Evolutionary conservation across 2,329 filamentous ascomycete species (phyloP).

Genomic region (Fusarium sp.): DNA sequence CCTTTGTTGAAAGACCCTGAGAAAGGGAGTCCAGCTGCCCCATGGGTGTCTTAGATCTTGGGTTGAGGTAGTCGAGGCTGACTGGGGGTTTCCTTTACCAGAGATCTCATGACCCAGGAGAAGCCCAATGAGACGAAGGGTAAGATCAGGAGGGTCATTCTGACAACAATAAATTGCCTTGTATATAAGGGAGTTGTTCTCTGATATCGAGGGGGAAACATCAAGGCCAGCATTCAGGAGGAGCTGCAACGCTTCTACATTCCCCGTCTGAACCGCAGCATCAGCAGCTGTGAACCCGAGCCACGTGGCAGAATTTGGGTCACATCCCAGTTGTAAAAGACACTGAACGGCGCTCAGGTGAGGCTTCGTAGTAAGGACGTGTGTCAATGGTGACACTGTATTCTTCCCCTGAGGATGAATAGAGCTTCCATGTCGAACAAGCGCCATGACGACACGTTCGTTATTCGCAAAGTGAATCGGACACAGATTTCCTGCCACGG

Average conservation of each 20-base stretch:
- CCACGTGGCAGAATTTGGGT: not conserved
- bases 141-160: not conserved
- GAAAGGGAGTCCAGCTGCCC: not conserved
- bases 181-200: not conserved
- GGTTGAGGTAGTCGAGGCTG: not conserved
- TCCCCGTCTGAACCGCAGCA: not conserved
- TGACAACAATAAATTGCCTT: not conserved
- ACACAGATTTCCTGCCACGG: not conserved
- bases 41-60: not conserved
- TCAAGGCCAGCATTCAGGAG: conserved; percentile 15
- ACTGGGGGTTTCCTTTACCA: not conserved
- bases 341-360: not conserved
- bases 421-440: conserved; percentile 6
- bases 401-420: not conserved
- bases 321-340: not conserved
- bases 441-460: not conserved
- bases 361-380: not conserved
- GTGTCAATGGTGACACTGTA: not conserved
- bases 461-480: conserved; percentile 15
- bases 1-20: not conserved
- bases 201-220: not conserved
- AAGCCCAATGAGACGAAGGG: not conserved
- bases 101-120: not conserved
- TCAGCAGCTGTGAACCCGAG: not conserved
- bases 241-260: not conserved